These are phyloP conservation scores for Elymus sibiricus DNA, from an alignment of 176 grass and related monocot species.

Conservation along the genomic window DNA sequence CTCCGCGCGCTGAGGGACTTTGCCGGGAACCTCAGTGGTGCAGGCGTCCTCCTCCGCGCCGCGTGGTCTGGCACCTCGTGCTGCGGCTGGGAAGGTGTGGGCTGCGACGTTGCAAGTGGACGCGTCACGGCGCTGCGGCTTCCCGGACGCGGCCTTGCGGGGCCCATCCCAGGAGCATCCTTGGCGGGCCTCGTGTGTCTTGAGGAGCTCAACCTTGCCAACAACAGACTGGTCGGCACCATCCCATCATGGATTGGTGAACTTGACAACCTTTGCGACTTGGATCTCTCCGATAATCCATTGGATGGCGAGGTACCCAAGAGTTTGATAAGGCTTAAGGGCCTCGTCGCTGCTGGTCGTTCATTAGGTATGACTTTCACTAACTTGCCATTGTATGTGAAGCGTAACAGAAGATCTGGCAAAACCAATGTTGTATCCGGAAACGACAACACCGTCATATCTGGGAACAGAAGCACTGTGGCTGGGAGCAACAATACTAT, in stretches of 20 bases:
- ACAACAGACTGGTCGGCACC: not conserved
- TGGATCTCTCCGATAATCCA: not conserved
- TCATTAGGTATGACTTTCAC: not conserved
- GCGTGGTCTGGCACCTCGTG: not conserved
- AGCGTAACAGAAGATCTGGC: not conserved
- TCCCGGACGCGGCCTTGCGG: not conserved
- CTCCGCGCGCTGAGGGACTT: not conserved
- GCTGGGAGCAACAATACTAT: not conserved
- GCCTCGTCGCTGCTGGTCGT: not conserved
- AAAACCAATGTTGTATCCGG: not conserved
- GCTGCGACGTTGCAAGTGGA: not conserved
- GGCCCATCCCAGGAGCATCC: not conserved
- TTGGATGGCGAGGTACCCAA: not conserved
- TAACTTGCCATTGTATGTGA: not conserved
- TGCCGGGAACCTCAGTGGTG: not conserved
- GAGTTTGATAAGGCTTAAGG: not conserved
- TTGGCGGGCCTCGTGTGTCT: not conserved
- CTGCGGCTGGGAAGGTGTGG: not conserved
- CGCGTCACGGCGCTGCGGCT: not conserved
- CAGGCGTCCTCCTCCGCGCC: not conserved
- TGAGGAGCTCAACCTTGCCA: not conserved
- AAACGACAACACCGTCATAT: not conserved
- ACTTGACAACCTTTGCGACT: not conserved
- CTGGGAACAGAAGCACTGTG: not conserved
- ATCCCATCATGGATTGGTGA: not conserved